Conservation (phyloP, 805 yeast genomes). For the Kazachstania martiniae region DNA sequence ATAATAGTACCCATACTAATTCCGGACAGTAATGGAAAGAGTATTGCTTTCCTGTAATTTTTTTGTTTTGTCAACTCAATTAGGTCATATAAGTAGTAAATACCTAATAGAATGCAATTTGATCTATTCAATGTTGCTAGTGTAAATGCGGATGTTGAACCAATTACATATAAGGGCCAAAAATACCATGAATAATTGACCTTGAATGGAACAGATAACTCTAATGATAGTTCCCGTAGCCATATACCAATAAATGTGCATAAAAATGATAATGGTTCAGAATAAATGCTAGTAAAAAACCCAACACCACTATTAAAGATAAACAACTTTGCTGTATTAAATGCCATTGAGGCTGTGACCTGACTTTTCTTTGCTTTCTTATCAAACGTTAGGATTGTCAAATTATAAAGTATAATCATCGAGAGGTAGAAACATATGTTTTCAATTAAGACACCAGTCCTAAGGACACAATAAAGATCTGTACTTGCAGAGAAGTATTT, state of each 20-base stretch:
- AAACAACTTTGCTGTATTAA: conserved; percentile 35
- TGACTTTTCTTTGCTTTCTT: conserved; percentile 1
- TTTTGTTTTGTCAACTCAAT: conserved; percentile 12
- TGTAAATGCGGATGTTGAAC: conserved; percentile 33
- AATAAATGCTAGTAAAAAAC: conserved; percentile 61
- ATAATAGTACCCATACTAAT: conserved; percentile 37
- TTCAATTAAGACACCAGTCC: conserved; percentile 38
- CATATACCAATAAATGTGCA: conserved; percentile 47
- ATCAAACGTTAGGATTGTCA: conserved; percentile 33
- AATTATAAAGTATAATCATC: conserved; percentile 36
- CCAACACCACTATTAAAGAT: conserved; percentile 71
- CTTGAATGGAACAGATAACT: not conserved
- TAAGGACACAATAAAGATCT: conserved; percentile 33
- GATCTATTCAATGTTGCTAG: conserved; percentile 57
- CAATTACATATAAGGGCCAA: conserved; percentile 15
- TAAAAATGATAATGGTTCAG: conserved; percentile 63
- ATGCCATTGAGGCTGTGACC: conserved; percentile 20
- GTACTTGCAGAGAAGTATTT: conserved; percentile 3
- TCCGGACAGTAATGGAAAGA: conserved; percentile 44
- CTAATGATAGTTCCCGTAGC: conserved; percentile 31
- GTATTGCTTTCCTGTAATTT: conserved; percentile 12
- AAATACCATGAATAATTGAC: conserved; percentile 2
- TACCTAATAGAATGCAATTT: conserved; percentile 66
- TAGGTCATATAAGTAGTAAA: conserved; percentile 51
- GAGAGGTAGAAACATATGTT: conserved; percentile 43